These are phyloP conservation scores for Sporothrix protearum DNA, from an alignment of 2,329 filamentous ascomycete species.

Conservation along the genomic window DNA sequence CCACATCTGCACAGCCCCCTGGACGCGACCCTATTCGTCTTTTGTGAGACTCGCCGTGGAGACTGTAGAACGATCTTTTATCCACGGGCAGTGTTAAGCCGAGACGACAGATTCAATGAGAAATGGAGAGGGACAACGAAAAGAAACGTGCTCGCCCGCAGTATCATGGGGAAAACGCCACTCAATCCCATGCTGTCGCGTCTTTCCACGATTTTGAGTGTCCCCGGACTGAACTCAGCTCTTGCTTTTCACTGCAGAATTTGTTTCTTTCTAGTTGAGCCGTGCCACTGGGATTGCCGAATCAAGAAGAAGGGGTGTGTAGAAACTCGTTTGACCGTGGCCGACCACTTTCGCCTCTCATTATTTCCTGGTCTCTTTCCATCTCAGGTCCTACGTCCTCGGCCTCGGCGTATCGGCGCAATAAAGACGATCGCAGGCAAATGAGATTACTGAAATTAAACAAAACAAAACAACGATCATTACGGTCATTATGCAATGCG, in stretches of 20 bases:
- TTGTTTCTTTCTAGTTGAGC: neutral
- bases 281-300: neutral
- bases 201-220: neutral
- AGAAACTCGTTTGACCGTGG: neutral
- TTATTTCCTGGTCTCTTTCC: neutral
- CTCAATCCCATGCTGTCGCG: neutral
- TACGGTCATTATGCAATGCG: neutral
- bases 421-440: neutral
- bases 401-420: constrained; percentile 4
- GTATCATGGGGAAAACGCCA: constrained; percentile 9
- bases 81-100: neutral
- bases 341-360: neutral
- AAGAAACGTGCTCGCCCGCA: neutral
- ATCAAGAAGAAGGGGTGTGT: neutral
- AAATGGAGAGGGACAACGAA: neutral
- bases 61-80: neutral
- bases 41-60: neutral
- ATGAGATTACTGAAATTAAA: neutral
- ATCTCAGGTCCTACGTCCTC: constrained; percentile 6
- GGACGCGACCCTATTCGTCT: neutral
- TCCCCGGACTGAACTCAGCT: constrained; percentile 7
- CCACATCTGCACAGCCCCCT: constrained; percentile 12
- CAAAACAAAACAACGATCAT: neutral
- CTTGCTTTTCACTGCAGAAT: neutral
- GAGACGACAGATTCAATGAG: neutral